These are phyloP conservation scores for Thyridium curvatum DNA, from an alignment of 2,329 filamentous ascomycete genomes.

Conservation along the genomic window DNA sequence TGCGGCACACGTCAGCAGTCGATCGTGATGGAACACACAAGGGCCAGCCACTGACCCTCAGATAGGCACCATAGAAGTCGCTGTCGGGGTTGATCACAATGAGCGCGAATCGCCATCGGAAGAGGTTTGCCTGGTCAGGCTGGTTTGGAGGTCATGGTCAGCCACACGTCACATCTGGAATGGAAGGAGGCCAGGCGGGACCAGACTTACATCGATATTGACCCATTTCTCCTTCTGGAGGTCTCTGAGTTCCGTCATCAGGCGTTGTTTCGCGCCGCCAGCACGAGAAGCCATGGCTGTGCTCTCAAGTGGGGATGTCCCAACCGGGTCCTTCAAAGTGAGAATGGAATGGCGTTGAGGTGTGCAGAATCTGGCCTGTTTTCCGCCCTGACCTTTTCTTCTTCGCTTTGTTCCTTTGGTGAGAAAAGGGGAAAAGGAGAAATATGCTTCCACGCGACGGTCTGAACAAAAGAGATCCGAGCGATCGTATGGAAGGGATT, in stretches of 20 bases:
- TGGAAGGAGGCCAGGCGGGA: not conserved
- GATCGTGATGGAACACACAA: not conserved
- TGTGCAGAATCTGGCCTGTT: no score
- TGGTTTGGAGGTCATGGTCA: conserved; percentile 25
- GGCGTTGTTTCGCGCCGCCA: conserved; percentile 63
- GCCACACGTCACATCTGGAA: not conserved
- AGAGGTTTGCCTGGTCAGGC: conserved; percentile 75
- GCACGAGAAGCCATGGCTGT: conserved; percentile 29
- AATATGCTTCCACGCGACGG: no score
- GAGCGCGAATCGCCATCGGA: conserved; percentile 80
- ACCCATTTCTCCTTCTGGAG: conserved; percentile 91
- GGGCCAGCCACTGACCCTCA: conserved; percentile 48
- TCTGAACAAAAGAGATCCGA: no score
- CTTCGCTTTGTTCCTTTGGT: no score
- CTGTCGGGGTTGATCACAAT: conserved; percentile 93
- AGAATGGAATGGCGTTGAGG: no score
- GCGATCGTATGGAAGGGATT: no score
- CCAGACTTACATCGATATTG: conserved; percentile 65
- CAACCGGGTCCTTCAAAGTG: no score
- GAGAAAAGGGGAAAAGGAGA: no score
- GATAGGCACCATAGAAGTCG: conserved; percentile 86
- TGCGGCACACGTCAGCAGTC: conserved; percentile 21
- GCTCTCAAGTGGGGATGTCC: no score
- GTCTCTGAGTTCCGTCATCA: conserved; percentile 82
- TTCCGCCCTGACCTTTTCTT: no score